These are phyloP conservation scores for Ramaria sp. DNA, from an alignment of 768 basidiomycete genomes.

Conservation along the genomic window DNA sequence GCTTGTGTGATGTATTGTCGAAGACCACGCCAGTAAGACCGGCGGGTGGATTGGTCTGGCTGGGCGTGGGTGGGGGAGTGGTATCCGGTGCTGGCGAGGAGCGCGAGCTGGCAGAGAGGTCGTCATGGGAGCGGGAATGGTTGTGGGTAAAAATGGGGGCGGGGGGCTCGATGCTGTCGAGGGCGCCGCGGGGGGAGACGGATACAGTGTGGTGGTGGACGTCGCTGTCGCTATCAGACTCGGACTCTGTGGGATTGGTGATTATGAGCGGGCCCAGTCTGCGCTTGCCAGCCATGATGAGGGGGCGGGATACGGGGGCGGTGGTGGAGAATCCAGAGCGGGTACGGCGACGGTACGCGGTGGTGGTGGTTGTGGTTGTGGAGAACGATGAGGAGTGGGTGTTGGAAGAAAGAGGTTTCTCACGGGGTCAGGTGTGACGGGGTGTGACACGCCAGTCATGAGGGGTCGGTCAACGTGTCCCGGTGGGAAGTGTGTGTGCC, in stretches of 20 bases:
- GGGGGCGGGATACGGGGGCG: constrained; percentile 34
- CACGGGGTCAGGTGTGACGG: no score
- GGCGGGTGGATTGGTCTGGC: constrained; percentile 1
- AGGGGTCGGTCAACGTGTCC: no score
- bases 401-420: no score
- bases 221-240: constrained; percentile 2
- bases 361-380: no score
- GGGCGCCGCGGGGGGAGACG: neutral
- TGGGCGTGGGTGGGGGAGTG: constrained; percentile 4
- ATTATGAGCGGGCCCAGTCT: constrained; percentile 3
- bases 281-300: neutral
- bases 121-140: neutral
- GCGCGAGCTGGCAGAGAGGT: constrained; percentile 7
- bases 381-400: no score
- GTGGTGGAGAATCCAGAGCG: constrained; percentile 42
- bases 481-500: no score
- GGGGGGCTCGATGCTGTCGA: constrained; percentile 6
- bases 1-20: neutral
- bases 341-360: neutral
- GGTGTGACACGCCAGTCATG: no score
- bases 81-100: constrained; percentile 6
- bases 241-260: constrained; percentile 4
- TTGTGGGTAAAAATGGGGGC: neutral
- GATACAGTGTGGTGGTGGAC: neutral
- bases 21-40: neutral